A percentile compares a stretch with the other conserved stretches of the same genome.
phyloP scores from a whole-genome alignment of 192 early-diverging fungal species.

The Coemansia sp. region DNA sequence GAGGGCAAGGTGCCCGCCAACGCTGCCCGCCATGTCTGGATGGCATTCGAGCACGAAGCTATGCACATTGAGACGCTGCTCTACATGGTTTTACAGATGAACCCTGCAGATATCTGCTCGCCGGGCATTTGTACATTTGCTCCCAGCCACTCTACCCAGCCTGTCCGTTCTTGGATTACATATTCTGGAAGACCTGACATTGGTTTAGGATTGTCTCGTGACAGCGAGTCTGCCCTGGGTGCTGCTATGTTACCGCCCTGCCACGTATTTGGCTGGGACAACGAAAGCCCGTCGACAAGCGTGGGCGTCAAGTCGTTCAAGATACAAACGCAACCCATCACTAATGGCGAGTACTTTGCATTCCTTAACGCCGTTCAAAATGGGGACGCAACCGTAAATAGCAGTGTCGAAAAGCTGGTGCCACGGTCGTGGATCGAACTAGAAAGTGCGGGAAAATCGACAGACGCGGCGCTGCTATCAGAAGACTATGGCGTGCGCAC shows the following conservation, averaged over 20 bases:
- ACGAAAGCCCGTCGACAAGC: slow-evolving; percentile 65
- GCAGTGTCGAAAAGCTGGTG: slow-evolving; percentile 16
- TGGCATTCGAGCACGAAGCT: slow-evolving; percentile 92
- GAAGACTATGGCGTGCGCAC: slow-evolving; percentile 59
- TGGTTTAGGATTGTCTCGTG: slow-evolving; percentile 63
- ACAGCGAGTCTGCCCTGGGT: slow-evolving; percentile 45
- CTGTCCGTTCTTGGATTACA: slow-evolving; percentile 16
- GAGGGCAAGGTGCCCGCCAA: not conserved
- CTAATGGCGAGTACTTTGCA: slow-evolving; percentile 68
- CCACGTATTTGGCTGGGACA: slow-evolving; percentile 86
- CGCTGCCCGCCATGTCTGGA: slow-evolving; percentile 66
- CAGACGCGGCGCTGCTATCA: not conserved
- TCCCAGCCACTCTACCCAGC: slow-evolving; percentile 5
- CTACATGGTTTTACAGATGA: slow-evolving; percentile 79
- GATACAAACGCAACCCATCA: slow-evolving; percentile 78
- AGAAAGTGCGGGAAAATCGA: not conserved
- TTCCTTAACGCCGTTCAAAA: slow-evolving; percentile 43
- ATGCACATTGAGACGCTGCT: slow-evolving; percentile 92
- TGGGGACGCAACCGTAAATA: not conserved
- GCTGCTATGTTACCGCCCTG: slow-evolving; percentile 9
- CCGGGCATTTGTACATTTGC: slow-evolving; percentile 11
- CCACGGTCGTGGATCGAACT: slow-evolving; percentile 60
- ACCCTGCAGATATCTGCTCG: slow-evolving; percentile 21
- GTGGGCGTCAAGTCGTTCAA: slow-evolving; percentile 49
- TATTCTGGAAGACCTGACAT: slow-evolving; percentile 26